Evolutionary conservation across 805 yeast genomes (phyloP), one percentile per base, ranked within the genome.

Genomic region (Spathaspora sp.): DNA sequence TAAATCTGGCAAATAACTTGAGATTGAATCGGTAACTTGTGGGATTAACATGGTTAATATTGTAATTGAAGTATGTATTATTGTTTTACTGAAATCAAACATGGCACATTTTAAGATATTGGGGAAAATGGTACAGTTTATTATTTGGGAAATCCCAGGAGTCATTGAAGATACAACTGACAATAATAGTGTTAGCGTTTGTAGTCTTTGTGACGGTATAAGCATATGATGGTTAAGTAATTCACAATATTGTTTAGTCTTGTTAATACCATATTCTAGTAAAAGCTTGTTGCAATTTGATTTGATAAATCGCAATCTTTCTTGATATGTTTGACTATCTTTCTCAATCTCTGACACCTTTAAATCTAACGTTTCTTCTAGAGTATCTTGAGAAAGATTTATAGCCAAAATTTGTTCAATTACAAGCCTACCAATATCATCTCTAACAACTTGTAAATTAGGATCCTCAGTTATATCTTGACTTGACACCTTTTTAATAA

Each of bases 221-320:
- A 55, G 52, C 32, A 82, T 65, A 51, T 65, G 68, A 2, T 58
- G 59, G 58, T 77, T 69, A 16, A 81, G 47, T 14, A 71, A 52
- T 1, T 56, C 54, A 55, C 78, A 73, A 51, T 77, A 76, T 1
- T 54, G 58, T 42, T 53, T 57, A 0, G 81, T 68, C 39, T 72
- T 59, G 29, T 61, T 61, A n/a, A 64, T 57, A 1, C 79, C 83
- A 64, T 69, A 79, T n/a, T 68, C 70, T 1, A 62, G 57, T 11
- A 83, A 60, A 17, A 81, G 48, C 1, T 52, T 52, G 11, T 70
- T 62, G 48, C 80, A 72, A 57, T 82, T 82, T 49, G 63, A 63
- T 42, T 70, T 68, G 8, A 79, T 69, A 53, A 78, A 81, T 31
- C 87, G 63, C 14, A 67, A 57, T 14, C 85, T 64, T 59, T 84